phyloP scores from a whole-genome alignment of 371 early-diverging fungal genomes.

The Coemansia sp. region DNA sequence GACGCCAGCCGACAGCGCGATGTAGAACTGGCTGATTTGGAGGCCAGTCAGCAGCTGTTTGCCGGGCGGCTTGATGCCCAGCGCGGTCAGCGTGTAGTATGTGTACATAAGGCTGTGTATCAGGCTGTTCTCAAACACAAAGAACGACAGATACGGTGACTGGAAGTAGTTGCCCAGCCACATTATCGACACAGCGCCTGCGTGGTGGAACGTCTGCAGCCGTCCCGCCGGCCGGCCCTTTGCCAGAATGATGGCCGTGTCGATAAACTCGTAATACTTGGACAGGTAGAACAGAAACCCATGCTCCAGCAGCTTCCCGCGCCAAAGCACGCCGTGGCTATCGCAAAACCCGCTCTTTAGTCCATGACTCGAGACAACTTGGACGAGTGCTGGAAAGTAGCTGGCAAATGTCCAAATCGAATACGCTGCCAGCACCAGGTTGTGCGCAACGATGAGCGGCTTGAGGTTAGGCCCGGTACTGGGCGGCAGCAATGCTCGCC shows the following conservation, averaged over 20 bases:
- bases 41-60: constrained; percentile 81
- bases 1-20: constrained; percentile 64
- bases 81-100: constrained; percentile 78
- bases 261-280: constrained; percentile 86
- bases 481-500: background rate
- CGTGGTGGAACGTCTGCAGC: constrained; percentile 86
- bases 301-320: constrained; percentile 69
- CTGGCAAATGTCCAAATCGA: constrained; percentile 70
- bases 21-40: constrained; percentile 85
- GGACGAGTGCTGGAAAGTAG: constrained; percentile 61
- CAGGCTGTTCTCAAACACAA: constrained; percentile 86
- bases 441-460: constrained; percentile 67
- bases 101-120: constrained; percentile 91
- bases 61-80: constrained; percentile 77
- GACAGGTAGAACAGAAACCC: constrained; percentile 82
- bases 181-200: constrained; percentile 84
- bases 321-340: constrained; percentile 62
- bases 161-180: constrained; percentile 70
- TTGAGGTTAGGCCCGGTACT: constrained; percentile 8
- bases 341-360: constrained; percentile 62
- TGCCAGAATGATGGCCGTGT: constrained; percentile 79
- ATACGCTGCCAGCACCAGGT: constrained; percentile 67
- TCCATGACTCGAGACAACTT: constrained; percentile 50
- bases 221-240: constrained; percentile 76
- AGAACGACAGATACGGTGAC: constrained; percentile 80